A percentile compares a stretch with the other conserved stretches of the same genome.
These are phyloP conservation scores for Eucalyptus marginata DNA, from an alignment of 345 rosid genomes.

Conservation along the genomic window DNA sequence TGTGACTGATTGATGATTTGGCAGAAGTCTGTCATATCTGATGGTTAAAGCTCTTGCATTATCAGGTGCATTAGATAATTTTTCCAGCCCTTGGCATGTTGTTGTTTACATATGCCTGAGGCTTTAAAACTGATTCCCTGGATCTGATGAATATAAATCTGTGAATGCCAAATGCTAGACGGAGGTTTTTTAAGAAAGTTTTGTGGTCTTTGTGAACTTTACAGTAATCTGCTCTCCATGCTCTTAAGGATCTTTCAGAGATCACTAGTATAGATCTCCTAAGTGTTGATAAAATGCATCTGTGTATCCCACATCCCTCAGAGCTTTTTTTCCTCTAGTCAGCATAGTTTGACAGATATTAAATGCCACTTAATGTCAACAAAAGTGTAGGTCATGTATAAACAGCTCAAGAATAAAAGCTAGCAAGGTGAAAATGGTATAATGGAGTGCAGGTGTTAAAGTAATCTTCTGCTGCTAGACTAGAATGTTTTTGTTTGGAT, in stretches of 20 bases:
- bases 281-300: background rate
- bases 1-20: background rate
- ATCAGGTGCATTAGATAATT: background rate
- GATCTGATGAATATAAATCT: background rate
- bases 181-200: background rate
- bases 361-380: background rate
- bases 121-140: background rate
- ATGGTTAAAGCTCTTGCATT: background rate
- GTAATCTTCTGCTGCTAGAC: background rate
- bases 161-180: background rate
- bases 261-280: background rate
- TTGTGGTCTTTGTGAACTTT: background rate
- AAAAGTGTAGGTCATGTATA: background rate
- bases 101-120: background rate
- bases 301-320: background rate
- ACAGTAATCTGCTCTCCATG: background rate
- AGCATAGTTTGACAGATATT: background rate
- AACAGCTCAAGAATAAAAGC: background rate
- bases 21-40: background rate
- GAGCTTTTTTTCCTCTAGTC: background rate
- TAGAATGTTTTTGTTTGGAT: background rate
- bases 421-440: background rate
- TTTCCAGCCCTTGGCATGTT: background rate
- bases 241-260: background rate
- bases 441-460: background rate